phyloP scores from a whole-genome alignment of 306 rosid species.

The Cotoneaster glaucophyllus region DNA sequence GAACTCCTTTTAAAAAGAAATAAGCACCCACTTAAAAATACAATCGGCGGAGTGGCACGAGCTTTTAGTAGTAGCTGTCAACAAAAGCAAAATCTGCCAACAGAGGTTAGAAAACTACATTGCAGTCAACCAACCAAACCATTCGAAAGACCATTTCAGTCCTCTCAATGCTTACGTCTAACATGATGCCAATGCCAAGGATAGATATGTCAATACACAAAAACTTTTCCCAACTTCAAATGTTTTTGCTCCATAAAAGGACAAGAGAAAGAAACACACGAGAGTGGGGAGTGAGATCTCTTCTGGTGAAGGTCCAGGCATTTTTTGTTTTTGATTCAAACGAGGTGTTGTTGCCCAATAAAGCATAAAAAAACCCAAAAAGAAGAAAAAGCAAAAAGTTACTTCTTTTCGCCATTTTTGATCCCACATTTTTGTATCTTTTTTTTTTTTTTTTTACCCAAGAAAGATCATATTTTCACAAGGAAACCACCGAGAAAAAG shows the following conservation, averaged over 20 bases:
- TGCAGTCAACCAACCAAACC: neutral
- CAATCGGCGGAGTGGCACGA: neutral
- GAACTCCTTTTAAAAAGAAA: too few species aligned
- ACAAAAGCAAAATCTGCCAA: neutral
- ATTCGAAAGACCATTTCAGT: neutral
- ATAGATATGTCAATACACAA: neutral
- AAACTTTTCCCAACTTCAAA: neutral
- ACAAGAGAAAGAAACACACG: neutral
- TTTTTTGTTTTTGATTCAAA: neutral
- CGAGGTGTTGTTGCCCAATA: neutral
- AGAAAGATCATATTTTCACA: neutral
- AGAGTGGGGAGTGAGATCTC: conserved; percentile 7
- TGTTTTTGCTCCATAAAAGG: too few species aligned
- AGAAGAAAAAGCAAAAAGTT: neutral
- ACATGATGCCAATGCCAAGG: too few species aligned
- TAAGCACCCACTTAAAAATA: too few species aligned
- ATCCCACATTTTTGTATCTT: neutral
- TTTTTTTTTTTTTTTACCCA: neutral
- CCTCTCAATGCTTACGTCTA: neutral
- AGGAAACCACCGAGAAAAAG: neutral
- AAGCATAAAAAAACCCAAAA: neutral
- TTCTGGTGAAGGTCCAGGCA: conserved; percentile 11
- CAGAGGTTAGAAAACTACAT: neutral
- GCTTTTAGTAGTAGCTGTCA: neutral
- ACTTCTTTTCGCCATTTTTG: neutral